Evolutionary conservation across 345 rosid genomes (phyloP), one percentile per base, ranked within the genome.

Genomic region (Psidium friedrichsthalianum): DNA sequence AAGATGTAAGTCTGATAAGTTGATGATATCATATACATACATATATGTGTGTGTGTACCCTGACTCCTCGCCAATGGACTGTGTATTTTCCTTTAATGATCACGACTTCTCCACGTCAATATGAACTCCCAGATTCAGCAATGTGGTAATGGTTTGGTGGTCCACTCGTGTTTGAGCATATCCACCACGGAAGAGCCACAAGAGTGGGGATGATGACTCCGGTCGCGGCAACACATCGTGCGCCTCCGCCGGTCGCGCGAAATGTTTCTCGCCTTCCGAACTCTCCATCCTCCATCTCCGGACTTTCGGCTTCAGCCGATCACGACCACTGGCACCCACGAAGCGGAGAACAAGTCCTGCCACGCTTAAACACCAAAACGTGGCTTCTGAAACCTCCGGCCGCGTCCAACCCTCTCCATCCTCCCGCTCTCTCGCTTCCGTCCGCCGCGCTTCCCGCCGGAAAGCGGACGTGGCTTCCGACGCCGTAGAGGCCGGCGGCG

Each of bases 391-490:
- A 83, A 21, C n/a, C 86, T 3, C 51, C 82, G 49, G 25, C 52
- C 29, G 51, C 32, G 29, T 5, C 44, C 44, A 47, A 36, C 32
- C 56, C 52, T 29, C 54, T 27, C 5, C 53, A 83, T 84, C 49
- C 58, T 25, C 84, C 51, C 85, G 32, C 54, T 78, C 86, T 85
- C 42, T 80, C 56, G 69, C 90, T 82, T 27, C 74, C 61, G n/a
- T 87, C 42, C 86, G 92, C 91, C 90, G 21, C 21, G 89, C 90
- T 47, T 87, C 92, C 82, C 94, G 95, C 82, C 93, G 95, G 82
- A 90, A 91, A 89, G 87, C 89, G 76, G 52, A 89, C 27, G 89
- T 64, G 22, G 82, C 89, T 13, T 29, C 88, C 56, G 83, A 87
- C 51, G 91, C 83, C 20, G 80, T n/a, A 6, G 93, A 90, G 18